Conservation (phyloP, 2,329 filamentous ascomycete genomes). For the Sporothrix pseudoabietina region DNA sequence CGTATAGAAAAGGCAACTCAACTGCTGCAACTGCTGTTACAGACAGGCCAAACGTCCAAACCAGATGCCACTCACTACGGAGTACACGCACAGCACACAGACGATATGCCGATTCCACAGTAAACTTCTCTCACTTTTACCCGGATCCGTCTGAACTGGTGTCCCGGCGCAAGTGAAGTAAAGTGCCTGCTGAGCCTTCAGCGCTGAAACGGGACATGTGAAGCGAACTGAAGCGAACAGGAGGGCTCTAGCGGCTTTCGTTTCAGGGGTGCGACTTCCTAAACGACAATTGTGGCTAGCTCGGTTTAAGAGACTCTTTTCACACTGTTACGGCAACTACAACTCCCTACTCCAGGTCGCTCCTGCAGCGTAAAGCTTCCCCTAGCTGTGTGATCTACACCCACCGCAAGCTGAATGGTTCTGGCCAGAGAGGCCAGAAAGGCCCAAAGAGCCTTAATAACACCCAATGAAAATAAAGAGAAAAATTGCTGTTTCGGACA, state of each 20-base stretch:
- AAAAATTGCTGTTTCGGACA: conserved; percentile 28
- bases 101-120: neutral
- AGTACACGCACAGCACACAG: neutral
- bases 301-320: neutral
- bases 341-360: neutral
- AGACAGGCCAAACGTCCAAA: neutral
- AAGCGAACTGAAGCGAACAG: conserved; percentile 4
- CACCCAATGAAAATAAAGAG: neutral
- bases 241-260: conserved; percentile 13
- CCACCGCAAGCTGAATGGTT: conserved; percentile 3
- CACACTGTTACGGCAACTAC: conserved; percentile 1
- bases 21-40: neutral
- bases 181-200: neutral
- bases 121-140: neutral
- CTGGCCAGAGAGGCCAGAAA: conserved; percentile 9
- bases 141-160: neutral
- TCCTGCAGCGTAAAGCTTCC: conserved; percentile 15
- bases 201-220: neutral
- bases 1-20: neutral
- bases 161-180: neutral
- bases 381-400: conserved; percentile 20
- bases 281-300: neutral
- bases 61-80: neutral
- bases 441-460: neutral
- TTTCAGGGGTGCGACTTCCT: conserved; percentile 21